Conservation (phyloP, 192 early-diverging fungal genomes). For the Dissophora globulifera region DNA sequence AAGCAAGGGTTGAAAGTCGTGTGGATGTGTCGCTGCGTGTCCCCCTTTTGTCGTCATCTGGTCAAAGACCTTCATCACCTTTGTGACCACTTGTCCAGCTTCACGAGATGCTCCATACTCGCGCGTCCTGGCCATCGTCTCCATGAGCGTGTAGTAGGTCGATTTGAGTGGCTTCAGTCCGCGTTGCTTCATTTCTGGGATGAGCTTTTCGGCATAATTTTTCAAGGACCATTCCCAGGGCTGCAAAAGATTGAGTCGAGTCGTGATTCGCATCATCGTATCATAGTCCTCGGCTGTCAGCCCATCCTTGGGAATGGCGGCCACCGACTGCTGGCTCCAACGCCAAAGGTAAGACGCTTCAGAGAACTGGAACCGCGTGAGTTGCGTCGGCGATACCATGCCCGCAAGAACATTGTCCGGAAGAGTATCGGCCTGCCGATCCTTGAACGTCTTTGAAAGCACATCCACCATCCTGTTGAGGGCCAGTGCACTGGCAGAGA, state of each 20-base stretch:
- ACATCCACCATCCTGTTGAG: constrained; percentile 23
- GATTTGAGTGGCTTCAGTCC: constrained; percentile 19
- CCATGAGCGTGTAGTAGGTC: constrained; percentile 33
- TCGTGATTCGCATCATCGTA: constrained; percentile 11
- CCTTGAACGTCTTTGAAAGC: constrained; percentile 16
- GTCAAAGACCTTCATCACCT: constrained; percentile 32
- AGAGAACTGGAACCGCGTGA: constrained; percentile 12
- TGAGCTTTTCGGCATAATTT: not conserved
- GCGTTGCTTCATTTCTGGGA: constrained; percentile 14
- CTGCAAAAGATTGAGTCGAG: constrained; percentile 30
- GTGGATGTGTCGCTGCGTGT: constrained; percentile 11
- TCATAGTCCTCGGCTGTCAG: constrained; percentile 40
- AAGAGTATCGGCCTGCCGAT: constrained; percentile 22
- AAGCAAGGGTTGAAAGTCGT: constrained; percentile 31
- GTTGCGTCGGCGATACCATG: constrained; percentile 25
- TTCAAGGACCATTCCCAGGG: constrained; percentile 15
- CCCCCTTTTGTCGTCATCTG: constrained; percentile 24
- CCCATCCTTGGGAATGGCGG: constrained; percentile 5
- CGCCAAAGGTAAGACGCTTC: constrained; percentile 20
- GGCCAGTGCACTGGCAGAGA: constrained; percentile 18
- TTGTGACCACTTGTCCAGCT: not conserved
- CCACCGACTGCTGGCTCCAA: constrained; percentile 5
- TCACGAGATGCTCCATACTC: constrained; percentile 21
- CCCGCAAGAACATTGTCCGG: constrained; percentile 32
- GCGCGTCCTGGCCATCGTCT: constrained; percentile 30